phyloP scores from a whole-genome alignment of 1,139 yeast species.

The Candida smagusa region DNA sequence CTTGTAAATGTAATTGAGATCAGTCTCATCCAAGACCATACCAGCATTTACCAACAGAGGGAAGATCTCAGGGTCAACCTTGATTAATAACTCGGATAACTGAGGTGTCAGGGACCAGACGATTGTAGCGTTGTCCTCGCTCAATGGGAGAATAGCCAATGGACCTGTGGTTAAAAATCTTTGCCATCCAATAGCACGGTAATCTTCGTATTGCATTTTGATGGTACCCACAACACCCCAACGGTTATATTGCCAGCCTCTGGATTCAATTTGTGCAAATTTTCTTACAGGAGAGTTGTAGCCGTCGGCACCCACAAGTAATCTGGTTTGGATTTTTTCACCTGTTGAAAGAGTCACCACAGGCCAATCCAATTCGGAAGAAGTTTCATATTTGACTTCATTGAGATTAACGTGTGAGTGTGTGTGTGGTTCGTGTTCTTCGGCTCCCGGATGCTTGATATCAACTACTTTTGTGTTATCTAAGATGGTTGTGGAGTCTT shows the following conservation, averaged over 20 bases:
- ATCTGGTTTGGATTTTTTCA: slow-evolving; percentile 57
- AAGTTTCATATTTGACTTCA: slow-evolving; percentile 15
- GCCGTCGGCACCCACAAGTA: slow-evolving; percentile 94
- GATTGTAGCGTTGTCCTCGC: slow-evolving; percentile 79
- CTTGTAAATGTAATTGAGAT: slow-evolving; percentile 37
- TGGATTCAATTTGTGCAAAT: slow-evolving; percentile 74
- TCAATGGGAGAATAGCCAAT: slow-evolving; percentile 83
- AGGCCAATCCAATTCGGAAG: slow-evolving; percentile 65
- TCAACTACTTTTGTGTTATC: slow-evolving; percentile 66
- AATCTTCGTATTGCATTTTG: slow-evolving; percentile 69
- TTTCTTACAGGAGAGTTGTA: slow-evolving; percentile 89
- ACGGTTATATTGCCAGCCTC: slow-evolving; percentile 90
- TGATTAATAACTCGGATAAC: slow-evolving; percentile 59
- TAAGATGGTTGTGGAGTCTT: slow-evolving; percentile 42
- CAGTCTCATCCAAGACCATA: slow-evolving; percentile 58
- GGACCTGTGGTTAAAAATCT: slow-evolving; percentile 92
- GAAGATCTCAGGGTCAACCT: slow-evolving; percentile 60
- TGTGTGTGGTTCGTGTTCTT: slow-evolving; percentile 10
- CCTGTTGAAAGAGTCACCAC: slow-evolving; percentile 69
- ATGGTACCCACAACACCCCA: slow-evolving; percentile 92
- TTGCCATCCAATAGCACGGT: slow-evolving; percentile 82
- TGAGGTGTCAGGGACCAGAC: slow-evolving; percentile 93
- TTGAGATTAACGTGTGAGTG: slow-evolving; percentile 11
- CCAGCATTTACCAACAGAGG: slow-evolving; percentile 80
- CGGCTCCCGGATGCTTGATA: slow-evolving; percentile 27